These are phyloP conservation scores for Strobilomyces confusus DNA, from an alignment of 768 basidiomycete genomes.

Conservation along the genomic window DNA sequence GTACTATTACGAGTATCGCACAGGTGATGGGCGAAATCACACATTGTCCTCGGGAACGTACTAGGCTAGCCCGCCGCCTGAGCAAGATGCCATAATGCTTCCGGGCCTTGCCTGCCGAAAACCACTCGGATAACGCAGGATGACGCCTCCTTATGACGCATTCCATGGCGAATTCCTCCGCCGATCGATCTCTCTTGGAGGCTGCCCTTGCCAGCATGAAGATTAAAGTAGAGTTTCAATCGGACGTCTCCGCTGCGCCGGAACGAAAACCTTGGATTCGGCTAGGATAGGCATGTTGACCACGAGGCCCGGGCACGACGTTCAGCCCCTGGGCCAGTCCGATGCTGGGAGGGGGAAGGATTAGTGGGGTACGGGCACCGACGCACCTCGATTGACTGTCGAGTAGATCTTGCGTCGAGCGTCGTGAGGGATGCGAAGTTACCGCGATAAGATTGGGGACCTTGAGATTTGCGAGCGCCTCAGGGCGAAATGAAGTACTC, in stretches of 20 bases:
- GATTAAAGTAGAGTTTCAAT: too few species aligned
- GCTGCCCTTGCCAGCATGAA: too few species aligned
- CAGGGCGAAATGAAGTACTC: not conserved
- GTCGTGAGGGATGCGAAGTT: not conserved
- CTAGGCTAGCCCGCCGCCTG: too few species aligned
- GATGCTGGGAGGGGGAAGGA: not conserved
- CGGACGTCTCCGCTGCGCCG: not conserved
- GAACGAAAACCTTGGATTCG: not conserved
- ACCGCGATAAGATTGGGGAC: slow-evolving; percentile 8
- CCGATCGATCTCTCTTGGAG: slow-evolving; percentile 9
- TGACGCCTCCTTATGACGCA: too few species aligned
- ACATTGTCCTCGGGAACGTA: too few species aligned
- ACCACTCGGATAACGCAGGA: too few species aligned
- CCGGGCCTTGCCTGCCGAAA: too few species aligned
- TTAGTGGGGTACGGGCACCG: not conserved
- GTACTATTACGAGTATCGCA: too few species aligned
- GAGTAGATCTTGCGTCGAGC: not conserved
- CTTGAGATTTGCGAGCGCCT: not conserved
- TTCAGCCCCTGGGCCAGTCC: not conserved
- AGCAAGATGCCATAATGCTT: too few species aligned
- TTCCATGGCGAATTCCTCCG: too few species aligned
- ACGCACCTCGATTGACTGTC: too few species aligned
- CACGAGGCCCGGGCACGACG: slow-evolving; percentile 8
- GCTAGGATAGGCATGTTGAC: slow-evolving; percentile 8
- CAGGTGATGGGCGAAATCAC: too few species aligned